Evolutionary conservation across 208 protist species (phyloP).

Genomic region (Trypanosoma scelopori): DNA sequence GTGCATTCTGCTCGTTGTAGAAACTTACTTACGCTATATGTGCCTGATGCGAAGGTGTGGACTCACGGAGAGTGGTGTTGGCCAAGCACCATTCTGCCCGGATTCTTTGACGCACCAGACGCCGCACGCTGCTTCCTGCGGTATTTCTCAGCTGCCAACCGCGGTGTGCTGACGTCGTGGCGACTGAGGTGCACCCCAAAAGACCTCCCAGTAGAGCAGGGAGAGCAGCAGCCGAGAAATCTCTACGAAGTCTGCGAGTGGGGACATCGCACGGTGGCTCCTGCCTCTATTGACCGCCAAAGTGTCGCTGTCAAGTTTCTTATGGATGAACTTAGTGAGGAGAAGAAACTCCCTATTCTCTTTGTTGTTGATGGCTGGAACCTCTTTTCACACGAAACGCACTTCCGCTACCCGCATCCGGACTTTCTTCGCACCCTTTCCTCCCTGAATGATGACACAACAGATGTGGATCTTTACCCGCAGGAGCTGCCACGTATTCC

Average conservation of each 20-base stretch:
- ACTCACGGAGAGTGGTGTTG: slow-evolving; percentile 92
- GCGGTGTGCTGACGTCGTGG: slow-evolving; percentile 54
- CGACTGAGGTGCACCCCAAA: slow-evolving; percentile 68
- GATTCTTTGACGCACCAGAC: slow-evolving; percentile 92
- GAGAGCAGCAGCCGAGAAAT: slow-evolving; percentile 69
- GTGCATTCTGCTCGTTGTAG: slow-evolving; percentile 84
- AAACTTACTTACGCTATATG: slow-evolving; percentile 77
- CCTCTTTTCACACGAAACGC: slow-evolving; percentile 88
- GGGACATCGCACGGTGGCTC: slow-evolving; percentile 72
- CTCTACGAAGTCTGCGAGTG: slow-evolving; percentile 86
- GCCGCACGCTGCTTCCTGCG: slow-evolving; percentile 76
- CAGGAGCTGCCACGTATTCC: slow-evolving; percentile 90
- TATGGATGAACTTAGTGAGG: slow-evolving; percentile 84
- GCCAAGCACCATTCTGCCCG: slow-evolving; percentile 88
- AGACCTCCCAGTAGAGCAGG: slow-evolving; percentile 80
- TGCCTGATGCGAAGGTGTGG: slow-evolving; percentile 85
- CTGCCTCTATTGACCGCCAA: slow-evolving; percentile 86
- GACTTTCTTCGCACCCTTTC: slow-evolving; percentile 85
- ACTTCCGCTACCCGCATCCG: slow-evolving; percentile 90
- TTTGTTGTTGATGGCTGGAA: slow-evolving; percentile 91
- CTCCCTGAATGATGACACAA: slow-evolving; percentile 74
- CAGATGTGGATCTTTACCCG: slow-evolving; percentile 86
- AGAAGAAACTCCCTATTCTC: slow-evolving; percentile 83
- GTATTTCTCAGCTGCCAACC: slow-evolving; percentile 78
- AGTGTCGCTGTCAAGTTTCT: slow-evolving; percentile 90